Evolutionary conservation across 768 basidiomycete genomes (phyloP).

Genomic region (Tulasnella sp.): DNA sequence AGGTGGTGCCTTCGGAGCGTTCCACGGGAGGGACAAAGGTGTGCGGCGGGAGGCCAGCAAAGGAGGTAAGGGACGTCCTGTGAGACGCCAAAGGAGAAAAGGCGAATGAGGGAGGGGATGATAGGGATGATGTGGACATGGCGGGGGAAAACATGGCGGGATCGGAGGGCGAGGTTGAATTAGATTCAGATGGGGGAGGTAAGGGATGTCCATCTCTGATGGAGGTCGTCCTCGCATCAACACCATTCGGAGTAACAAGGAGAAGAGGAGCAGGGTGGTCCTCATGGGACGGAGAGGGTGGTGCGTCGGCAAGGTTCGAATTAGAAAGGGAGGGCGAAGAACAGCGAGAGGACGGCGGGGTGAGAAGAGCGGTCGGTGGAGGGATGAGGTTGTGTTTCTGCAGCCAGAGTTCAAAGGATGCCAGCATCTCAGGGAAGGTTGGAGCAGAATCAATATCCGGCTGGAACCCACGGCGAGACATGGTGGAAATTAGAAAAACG

Average conservation of each 20-base stretch:
- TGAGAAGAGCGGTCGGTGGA: conserved; percentile 14
- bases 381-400: conserved; percentile 52
- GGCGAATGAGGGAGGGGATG: conserved; percentile 7
- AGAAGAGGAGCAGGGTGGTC: conserved; percentile 13
- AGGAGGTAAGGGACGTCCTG: background rate
- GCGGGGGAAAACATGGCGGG: conserved; percentile 5
- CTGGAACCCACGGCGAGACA: conserved; percentile 30
- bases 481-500: background rate
- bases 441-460: conserved; percentile 70
- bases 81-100: background rate
- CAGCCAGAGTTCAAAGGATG: conserved; percentile 53
- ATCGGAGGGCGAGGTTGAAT: background rate
- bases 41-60: background rate
- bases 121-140: conserved; percentile 14
- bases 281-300: conserved; percentile 8
- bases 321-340: conserved; percentile 15
- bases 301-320: conserved; percentile 9
- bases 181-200: background rate
- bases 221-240: conserved; percentile 21
- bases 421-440: conserved; percentile 55
- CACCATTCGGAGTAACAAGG: conserved; percentile 15
- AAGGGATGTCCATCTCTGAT: conserved; percentile 17
- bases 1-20: background rate
- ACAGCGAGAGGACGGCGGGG: conserved; percentile 5
- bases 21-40: background rate